Base-by-base conservation (phyloP, 1,284 basidiomycete species). In the Marasmius sp. region DNA sequence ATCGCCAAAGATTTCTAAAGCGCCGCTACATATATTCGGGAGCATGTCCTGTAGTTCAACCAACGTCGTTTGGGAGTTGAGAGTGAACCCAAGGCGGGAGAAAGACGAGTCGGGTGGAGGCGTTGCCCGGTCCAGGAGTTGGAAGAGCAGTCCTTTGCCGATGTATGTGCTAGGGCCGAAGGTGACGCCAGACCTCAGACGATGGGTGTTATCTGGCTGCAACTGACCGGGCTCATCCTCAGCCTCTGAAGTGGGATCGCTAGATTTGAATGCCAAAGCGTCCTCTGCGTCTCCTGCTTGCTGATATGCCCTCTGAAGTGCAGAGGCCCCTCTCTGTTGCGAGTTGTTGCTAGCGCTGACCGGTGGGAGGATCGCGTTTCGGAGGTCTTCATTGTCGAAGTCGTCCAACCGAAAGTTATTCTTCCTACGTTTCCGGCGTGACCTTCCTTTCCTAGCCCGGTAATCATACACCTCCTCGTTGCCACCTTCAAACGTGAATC, bases 71-170 rank as follows among this genome's bases (percentile, higher is more conserved):
- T 69, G 67, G 1, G 80, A 71, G 9, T 75, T 73, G 22, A 89
- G 68, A 27, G 77, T 70, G 41, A 83, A 71, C 14, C 76, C 79
- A 22, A 74, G 73, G 16, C 75, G 65, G 49, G 70, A n/a, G 60
- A 57, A 41, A 52, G 11, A 41, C 34, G 34, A 38, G 51, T 16
- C 9, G 33, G 12, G 6, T 49, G 43, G 18, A 50, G 27, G 14
- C 36, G 27, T 8, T 22, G 49, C 47, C 57, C 80, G 64, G 5
- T 74, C 69, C 52, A 85, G 61, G 16, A 92, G 75, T 34, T 86
- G 82, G 59, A 81, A 72, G 7, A 93, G 80, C 69, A 80, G 77
- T 1, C 88, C 87, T 61, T 77, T 82, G 22, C 80, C 81, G 33
- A 87, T 77, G 65, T 85, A 88, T 2, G 85, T 84, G 16, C 73